Percentiles rank a stretch among this genome's conserved stretches.
Conservation (phyloP, 2,329 filamentous ascomycete genomes). For the Orbilia blumenaviensis region DNA sequence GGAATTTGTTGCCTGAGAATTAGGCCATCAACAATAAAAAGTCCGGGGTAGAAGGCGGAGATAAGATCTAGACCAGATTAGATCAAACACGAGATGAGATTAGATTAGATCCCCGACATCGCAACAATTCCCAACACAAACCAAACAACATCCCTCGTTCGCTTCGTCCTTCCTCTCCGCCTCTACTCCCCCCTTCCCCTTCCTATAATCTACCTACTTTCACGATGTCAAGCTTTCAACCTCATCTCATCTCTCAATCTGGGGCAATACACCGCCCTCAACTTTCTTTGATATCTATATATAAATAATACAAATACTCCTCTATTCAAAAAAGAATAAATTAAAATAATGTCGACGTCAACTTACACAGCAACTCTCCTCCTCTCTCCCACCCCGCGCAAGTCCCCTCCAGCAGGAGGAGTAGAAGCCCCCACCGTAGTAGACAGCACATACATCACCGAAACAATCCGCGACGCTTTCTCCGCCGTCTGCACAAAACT, state of each 20-base stretch:
- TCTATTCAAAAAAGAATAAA: not conserved
- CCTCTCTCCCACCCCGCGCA: conserved; percentile 12
- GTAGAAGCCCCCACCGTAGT: not conserved
- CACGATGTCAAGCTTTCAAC: conserved; percentile 1
- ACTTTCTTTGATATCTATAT: not conserved
- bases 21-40: not conserved
- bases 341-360: conserved; percentile 1
- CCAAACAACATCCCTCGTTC: not conserved
- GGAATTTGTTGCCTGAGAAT: not conserved
- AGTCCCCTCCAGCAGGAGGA: not conserved
- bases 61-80: no score
- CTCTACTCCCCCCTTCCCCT: no score
- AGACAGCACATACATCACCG: not conserved
- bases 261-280: not conserved
- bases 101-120: conserved; percentile 44
- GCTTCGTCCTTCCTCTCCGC: not conserved
- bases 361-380: conserved; percentile 21
- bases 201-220: not conserved
- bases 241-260: not conserved
- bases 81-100: not conserved
- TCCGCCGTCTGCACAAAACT: not conserved
- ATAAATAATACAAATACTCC: no score
- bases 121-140: conserved; percentile 35
- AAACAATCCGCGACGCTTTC: not conserved
- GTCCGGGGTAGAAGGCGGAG: not conserved